A percentile compares a stretch with the other conserved stretches of the same genome.
Evolutionary conservation across 306 rosid genomes (phyloP).

Genomic region (Sicyos edulis): DNA sequence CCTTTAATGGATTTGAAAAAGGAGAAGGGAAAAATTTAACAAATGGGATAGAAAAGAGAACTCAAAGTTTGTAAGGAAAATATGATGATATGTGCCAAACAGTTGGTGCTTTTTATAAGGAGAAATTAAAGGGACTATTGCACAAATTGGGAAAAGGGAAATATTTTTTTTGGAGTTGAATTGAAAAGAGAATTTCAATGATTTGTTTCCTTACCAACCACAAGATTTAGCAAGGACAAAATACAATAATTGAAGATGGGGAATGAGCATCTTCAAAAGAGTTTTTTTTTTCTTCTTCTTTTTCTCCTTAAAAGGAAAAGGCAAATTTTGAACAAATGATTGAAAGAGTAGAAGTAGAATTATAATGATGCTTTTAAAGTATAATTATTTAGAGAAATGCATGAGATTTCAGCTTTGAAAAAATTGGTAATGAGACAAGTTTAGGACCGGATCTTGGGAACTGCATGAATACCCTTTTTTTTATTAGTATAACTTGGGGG

Average conservation of each 20-base stretch:
- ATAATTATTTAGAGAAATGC: no score
- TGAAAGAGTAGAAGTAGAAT: no score
- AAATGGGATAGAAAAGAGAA: background rate
- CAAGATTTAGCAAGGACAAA: constrained; percentile 20
- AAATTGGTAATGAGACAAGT: no score
- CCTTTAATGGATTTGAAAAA: background rate
- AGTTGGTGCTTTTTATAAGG: background rate
- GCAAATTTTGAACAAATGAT: no score
- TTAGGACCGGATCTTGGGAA: no score
- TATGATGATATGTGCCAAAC: no score
- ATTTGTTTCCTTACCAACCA: constrained; percentile 19
- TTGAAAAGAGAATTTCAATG: constrained; percentile 7
- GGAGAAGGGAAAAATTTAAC: background rate
- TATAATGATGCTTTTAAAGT: no score
- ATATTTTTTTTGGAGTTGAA: background rate
- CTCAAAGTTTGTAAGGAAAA: no score
- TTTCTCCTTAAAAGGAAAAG: no score
- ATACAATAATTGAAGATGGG: background rate
- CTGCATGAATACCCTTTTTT: no score
- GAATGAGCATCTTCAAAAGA: background rate
- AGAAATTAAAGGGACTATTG: background rate
- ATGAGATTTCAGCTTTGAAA: no score
- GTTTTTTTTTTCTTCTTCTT: background rate
- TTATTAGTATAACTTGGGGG: no score
- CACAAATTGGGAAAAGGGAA: constrained; percentile 12